Conservation (phyloP, 179 eudicot genomes). For the Spergularia azorica region DNA sequence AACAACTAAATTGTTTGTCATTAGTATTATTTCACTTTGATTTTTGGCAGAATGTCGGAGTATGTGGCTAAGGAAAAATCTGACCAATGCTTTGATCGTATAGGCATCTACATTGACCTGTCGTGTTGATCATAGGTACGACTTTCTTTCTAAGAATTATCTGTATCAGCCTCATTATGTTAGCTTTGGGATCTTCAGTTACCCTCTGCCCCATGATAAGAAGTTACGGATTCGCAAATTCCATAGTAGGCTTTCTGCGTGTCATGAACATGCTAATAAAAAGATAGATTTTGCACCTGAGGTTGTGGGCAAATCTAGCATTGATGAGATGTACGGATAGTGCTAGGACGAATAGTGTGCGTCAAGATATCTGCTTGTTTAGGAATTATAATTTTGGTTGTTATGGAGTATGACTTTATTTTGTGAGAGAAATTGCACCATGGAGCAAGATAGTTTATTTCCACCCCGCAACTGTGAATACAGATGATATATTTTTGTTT, state of each 20-base stretch:
- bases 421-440: no score
- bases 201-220: background rate
- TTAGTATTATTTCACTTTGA: no score
- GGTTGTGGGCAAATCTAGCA: background rate
- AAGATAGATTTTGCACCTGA: background rate
- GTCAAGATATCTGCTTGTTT: background rate
- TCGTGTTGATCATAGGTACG: slow-evolving; percentile 36
- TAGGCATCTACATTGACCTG: slow-evolving; percentile 41
- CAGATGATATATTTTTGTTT: no score
- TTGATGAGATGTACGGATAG: background rate
- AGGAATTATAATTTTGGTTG: background rate
- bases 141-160: background rate
- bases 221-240: no score
- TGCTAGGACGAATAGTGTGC: no score
- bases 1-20: no score
- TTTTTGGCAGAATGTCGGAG: slow-evolving; percentile 33
- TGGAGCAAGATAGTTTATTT: no score
- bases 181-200: background rate
- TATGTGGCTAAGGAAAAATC: slow-evolving; percentile 31
- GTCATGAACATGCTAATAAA: background rate
- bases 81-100: slow-evolving; percentile 36
- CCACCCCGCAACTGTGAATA: no score
- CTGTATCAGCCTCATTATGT: background rate
- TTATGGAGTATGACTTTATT: background rate
- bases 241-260: no score